Percentiles rank a stretch among this genome's conserved stretches.
phyloP scores from a whole-genome alignment of 306 rosid species.

The Rubus parviflorus region DNA sequence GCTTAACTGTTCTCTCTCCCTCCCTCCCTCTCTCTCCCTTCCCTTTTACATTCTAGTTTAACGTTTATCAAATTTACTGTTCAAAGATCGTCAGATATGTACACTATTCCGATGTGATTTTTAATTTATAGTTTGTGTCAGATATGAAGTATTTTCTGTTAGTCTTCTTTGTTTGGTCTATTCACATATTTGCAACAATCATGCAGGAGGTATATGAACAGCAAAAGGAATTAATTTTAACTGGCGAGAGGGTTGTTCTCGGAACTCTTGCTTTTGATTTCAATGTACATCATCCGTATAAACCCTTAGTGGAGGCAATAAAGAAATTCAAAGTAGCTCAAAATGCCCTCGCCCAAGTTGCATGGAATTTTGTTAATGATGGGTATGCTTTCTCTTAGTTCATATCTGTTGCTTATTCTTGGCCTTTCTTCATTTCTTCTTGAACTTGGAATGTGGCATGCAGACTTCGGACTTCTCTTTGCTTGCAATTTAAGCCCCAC shows the following conservation, averaged over 20 bases:
- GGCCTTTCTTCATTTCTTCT: slow-evolving; percentile 50
- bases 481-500: slow-evolving; percentile 99
- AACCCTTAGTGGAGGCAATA: slow-evolving; percentile 98
- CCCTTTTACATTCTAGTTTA: too few relatives aligned
- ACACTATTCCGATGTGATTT: not conserved
- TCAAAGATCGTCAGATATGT: not conserved
- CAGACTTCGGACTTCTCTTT: slow-evolving; percentile 98
- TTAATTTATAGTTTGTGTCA: not conserved
- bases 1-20: not conserved
- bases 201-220: slow-evolving; percentile 94
- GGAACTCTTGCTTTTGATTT: slow-evolving; percentile 95
- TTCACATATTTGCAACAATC: slow-evolving; percentile 19
- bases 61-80: not conserved
- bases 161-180: not conserved
- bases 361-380: slow-evolving; percentile 98
- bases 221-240: slow-evolving; percentile 86
- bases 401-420: slow-evolving; percentile 36
- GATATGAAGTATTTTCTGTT: not conserved
- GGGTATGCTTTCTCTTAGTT: slow-evolving; percentile 65
- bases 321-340: slow-evolving; percentile 99
- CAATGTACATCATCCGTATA: slow-evolving; percentile 95
- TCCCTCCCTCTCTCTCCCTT: too few relatives aligned
- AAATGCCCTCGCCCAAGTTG: slow-evolving; percentile 99
- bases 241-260: slow-evolving; percentile 91
- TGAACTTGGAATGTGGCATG: slow-evolving; percentile 67